These are phyloP conservation scores for Trypanosoma rangeli DNA, from an alignment of 208 protist species.

Conservation along the genomic window DNA sequence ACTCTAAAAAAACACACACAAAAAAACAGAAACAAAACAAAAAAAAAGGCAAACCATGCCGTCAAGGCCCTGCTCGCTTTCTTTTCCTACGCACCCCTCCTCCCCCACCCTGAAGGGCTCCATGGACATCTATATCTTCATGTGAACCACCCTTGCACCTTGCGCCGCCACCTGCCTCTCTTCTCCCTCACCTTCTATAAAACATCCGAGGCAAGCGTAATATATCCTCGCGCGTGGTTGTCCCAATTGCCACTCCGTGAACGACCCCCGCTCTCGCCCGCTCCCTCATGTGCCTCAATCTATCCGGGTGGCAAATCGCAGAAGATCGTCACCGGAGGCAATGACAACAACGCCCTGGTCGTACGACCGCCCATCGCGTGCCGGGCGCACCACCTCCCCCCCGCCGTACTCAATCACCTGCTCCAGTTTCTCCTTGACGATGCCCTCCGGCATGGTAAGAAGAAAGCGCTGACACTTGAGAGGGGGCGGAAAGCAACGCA, in stretches of 20 bases:
- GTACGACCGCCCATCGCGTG: conserved; percentile 12
- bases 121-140: no score
- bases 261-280: neutral
- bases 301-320: conserved; percentile 68
- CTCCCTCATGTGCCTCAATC: conserved; percentile 11
- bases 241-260: neutral
- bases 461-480: conserved; percentile 76
- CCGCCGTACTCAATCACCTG: conserved; percentile 86
- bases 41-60: neutral
- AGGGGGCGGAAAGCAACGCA: conserved; percentile 71
- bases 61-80: neutral
- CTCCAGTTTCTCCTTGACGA: conserved; percentile 56
- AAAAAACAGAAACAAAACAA: conserved; percentile 11
- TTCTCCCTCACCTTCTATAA: neutral
- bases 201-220: no score
- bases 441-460: conserved; percentile 49
- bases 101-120: no score
- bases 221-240: neutral
- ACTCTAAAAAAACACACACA: neutral
- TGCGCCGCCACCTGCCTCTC: neutral
- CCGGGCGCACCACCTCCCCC: conserved; percentile 56
- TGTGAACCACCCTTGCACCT: neutral
- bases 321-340: conserved; percentile 66
- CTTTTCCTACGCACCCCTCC: neutral
- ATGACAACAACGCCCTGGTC: conserved; percentile 72